Percentiles rank a stretch among this genome's conserved stretches.
Evolutionary conservation across 768 basidiomycete species (phyloP).

Genomic region (Mrakia frigida): DNA sequence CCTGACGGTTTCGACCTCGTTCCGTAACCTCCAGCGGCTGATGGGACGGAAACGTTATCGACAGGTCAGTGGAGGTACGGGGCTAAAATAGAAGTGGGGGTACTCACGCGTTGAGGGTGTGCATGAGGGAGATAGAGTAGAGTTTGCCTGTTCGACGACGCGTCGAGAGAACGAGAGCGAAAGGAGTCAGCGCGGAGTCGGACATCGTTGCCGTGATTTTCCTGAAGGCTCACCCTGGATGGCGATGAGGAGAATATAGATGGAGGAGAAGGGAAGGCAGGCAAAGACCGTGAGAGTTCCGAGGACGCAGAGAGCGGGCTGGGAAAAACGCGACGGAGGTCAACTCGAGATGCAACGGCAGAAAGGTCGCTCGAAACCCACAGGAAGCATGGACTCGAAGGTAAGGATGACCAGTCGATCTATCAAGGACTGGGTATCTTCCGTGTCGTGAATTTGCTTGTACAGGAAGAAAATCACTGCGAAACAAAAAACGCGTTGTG

Average conservation of each 20-base stretch:
- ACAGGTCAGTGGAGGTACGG: not conserved
- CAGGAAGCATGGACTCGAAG: not conserved
- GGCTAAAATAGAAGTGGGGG: not conserved
- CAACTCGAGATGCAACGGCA: not conserved
- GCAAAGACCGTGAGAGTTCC: not conserved
- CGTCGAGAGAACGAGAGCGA: not conserved
- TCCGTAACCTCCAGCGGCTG: not conserved
- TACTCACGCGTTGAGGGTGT: not conserved
- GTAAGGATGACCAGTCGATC: conserved; percentile 1
- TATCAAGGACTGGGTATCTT: not conserved
- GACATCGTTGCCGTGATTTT: not conserved
- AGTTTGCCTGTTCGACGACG: conserved; percentile 7
- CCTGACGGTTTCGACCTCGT: not conserved
- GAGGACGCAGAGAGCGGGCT: not conserved
- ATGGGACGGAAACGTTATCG: too few relatives aligned
- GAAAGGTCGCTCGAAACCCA: not conserved
- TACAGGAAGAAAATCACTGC: conserved; percentile 4
- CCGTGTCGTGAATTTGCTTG: not conserved
- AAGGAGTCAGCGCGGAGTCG: not conserved
- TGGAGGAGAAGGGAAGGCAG: not conserved
- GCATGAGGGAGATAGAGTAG: conserved; percentile 1
- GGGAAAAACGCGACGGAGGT: not conserved
- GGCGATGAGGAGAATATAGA: not conserved
- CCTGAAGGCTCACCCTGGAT: not conserved
- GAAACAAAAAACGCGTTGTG: too few relatives aligned